These are phyloP conservation scores for Platanthera zijinensis DNA, from an alignment of 106 monocot species.

Conservation along the genomic window DNA sequence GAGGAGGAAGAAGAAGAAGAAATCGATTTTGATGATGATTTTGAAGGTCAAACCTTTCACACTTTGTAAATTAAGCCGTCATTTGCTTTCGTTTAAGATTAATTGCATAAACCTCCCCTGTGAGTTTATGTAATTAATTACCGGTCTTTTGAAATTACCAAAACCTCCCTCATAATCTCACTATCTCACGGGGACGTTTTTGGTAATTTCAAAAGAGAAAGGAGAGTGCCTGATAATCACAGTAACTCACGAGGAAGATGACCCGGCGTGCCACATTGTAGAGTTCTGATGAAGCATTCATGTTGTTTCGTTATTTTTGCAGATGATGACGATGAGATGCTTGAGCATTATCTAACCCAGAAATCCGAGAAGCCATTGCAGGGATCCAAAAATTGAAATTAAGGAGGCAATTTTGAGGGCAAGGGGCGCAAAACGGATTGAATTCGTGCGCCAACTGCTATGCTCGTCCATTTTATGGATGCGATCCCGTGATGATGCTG, in stretches of 20 bases:
- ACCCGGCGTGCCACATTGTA: background rate
- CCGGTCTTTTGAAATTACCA: too few species aligned
- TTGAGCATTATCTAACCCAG: slow-evolving; percentile 91
- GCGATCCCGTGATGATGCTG: too few species aligned
- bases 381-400: slow-evolving; percentile 28
- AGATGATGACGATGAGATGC: slow-evolving; percentile 98
- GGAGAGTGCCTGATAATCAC: too few species aligned
- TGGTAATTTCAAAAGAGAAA: too few species aligned
- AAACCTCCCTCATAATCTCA: too few species aligned
- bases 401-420: background rate
- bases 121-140: too few species aligned
- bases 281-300: background rate
- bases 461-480: too few species aligned
- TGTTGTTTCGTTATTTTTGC: slow-evolving; percentile 12
- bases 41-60: slow-evolving; percentile 56
- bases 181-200: too few species aligned
- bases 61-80: background rate
- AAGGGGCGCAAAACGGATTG: background rate
- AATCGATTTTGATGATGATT: slow-evolving; percentile 91
- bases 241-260: too few species aligned
- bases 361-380: slow-evolving; percentile 38
- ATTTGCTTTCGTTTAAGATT: background rate
- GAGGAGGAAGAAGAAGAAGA: slow-evolving; percentile 92
- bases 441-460: too few species aligned
- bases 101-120: too few species aligned